Evolutionary conservation across 1,284 basidiomycete genomes (phyloP).

Genomic region (Fomitiporia mediterranea): DNA sequence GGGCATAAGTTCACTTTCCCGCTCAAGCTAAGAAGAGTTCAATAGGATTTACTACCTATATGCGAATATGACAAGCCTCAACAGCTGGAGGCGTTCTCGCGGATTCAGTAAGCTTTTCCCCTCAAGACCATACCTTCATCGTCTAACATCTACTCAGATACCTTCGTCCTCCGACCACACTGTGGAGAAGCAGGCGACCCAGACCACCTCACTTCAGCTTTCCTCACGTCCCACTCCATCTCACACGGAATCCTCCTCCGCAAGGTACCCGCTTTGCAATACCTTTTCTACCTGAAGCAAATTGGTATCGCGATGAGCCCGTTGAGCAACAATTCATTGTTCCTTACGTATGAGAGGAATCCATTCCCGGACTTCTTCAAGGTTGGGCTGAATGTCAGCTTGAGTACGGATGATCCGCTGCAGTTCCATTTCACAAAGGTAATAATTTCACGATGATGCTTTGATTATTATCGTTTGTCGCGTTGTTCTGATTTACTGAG

Average conservation of each 20-base stretch:
- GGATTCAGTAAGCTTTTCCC: conserved; percentile 77
- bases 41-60: conserved; percentile 95
- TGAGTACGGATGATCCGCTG: conserved; percentile 93
- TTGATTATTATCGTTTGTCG: background rate
- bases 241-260: conserved; percentile 97
- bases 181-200: conserved; percentile 98
- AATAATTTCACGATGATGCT: too few relatives aligned
- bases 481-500: background rate
- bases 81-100: conserved; percentile 83
- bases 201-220: conserved; percentile 94
- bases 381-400: conserved; percentile 91
- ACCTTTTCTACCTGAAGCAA: conserved; percentile 94
- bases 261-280: conserved; percentile 93
- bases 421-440: conserved; percentile 98
- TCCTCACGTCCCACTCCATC: conserved; percentile 95
- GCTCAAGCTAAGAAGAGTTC: background rate
- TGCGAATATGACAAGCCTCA: conserved; percentile 92
- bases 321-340: conserved; percentile 95
- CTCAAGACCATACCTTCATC: background rate
- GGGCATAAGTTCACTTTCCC: background rate
- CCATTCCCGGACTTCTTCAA: conserved; percentile 98
- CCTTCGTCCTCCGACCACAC: conserved; percentile 96
- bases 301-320: conserved; percentile 99
- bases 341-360: conserved; percentile 96
- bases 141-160: conserved; percentile 52